Evolutionary conservation across 441 rosid species (phyloP).

Genomic region (Macaranga tanarius): DNA sequence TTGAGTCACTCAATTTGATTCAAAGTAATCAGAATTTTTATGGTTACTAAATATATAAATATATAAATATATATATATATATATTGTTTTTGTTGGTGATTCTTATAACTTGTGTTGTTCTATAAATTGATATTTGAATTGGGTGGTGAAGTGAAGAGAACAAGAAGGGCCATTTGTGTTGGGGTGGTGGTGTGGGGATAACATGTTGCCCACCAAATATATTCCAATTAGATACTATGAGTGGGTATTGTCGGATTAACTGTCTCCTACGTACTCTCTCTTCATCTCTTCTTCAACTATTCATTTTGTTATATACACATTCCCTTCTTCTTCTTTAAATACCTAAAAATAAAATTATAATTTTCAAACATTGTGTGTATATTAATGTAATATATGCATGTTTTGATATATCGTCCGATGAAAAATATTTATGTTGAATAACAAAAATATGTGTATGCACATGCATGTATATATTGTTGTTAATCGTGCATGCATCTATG

Average conservation of each 20-base stretch:
- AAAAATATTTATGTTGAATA: no score
- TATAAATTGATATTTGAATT: no score
- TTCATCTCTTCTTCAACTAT: not conserved
- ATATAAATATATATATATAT: no score
- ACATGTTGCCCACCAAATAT: constrained; percentile 19
- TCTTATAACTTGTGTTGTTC: not conserved
- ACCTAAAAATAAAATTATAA: not conserved
- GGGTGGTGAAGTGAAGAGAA: not conserved
- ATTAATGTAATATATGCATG: no score
- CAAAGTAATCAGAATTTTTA: no score
- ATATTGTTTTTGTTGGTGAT: not conserved
- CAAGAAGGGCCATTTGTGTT: constrained; percentile 23
- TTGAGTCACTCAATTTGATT: no score
- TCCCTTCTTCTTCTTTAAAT: not conserved
- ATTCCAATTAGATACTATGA: constrained; percentile 21
- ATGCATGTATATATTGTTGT: no score
- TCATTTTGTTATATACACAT: not conserved
- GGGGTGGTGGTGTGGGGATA: constrained; percentile 29
- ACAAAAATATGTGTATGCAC: no score
- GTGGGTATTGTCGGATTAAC: constrained; percentile 25
- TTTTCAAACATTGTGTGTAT: no score
- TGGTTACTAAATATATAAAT: no score
- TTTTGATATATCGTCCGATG: no score
- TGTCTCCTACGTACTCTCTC: not conserved
- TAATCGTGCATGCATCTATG: no score